Conservation (phyloP, 495 filamentous ascomycete species). For the Aspergillus funiculosus region DNA sequence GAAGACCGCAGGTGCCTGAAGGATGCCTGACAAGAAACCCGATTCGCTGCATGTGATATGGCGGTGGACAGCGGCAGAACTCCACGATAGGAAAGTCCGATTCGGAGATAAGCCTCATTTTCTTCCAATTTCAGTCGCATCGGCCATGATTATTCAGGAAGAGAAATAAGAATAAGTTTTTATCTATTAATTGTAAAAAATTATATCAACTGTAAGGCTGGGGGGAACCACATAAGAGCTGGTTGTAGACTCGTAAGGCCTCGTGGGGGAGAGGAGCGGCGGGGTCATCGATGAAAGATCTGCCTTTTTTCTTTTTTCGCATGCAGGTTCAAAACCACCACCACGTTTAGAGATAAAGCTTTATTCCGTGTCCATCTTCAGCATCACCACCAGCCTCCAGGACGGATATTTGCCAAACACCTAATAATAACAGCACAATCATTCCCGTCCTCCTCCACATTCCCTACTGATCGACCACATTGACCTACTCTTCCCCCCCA, state of each 20-base stretch:
- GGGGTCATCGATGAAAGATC: too few relatives aligned
- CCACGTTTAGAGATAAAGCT: too few relatives aligned
- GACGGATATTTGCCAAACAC: neutral
- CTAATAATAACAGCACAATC: too few relatives aligned
- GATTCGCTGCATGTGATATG: neutral
- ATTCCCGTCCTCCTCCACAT: conserved; percentile 7
- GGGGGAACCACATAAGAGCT: too few relatives aligned
- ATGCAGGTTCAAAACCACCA: neutral
- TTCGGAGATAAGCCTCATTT: conserved; percentile 3
- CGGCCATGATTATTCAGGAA: too few relatives aligned
- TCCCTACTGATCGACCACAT: conserved; percentile 5
- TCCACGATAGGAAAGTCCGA: neutral
- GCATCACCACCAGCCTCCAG: neutral
- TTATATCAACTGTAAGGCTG: too few relatives aligned
- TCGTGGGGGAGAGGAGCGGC: too few relatives aligned
- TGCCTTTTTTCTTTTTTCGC: neutral
- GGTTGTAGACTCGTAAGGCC: too few relatives aligned
- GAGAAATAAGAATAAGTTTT: too few relatives aligned
- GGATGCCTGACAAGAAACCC: neutral
- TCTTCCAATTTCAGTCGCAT: too few relatives aligned
- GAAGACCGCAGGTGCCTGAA: too few relatives aligned
- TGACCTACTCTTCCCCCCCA: neutral
- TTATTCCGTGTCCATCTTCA: neutral
- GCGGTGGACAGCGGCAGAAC: neutral
- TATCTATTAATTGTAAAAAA: too few relatives aligned